These are phyloP conservation scores for Exophiala sp. DNA, from an alignment of 2,329 filamentous ascomycete genomes.

Conservation along the genomic window DNA sequence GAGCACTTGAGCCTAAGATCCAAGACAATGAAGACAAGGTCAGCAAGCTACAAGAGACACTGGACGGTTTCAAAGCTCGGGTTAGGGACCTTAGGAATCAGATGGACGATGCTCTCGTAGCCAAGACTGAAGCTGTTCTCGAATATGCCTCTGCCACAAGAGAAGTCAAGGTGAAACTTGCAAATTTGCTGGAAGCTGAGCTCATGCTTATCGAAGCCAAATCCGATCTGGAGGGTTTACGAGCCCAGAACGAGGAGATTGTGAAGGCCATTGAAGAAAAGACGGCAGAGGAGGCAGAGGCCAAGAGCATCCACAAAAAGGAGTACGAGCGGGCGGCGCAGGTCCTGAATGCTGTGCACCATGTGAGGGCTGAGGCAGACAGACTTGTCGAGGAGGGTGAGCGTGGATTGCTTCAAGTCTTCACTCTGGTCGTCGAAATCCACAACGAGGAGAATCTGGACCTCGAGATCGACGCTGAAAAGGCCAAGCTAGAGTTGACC, in stretches of 20 bases:
- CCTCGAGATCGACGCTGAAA: conserved; percentile 66
- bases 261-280: conserved; percentile 42
- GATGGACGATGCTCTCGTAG: conserved; percentile 51
- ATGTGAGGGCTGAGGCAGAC: conserved; percentile 31
- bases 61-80: conserved; percentile 41
- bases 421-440: conserved; percentile 35
- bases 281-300: conserved; percentile 28
- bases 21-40: conserved; percentile 44
- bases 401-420: conserved; percentile 10
- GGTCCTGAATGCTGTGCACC: conserved; percentile 19
- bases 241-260: conserved; percentile 58
- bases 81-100: conserved; percentile 50
- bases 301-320: conserved; percentile 6
- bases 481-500: conserved; percentile 70
- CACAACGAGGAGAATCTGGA: conserved; percentile 59
- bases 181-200: conserved; percentile 61
- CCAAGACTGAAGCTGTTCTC: conserved; percentile 52
- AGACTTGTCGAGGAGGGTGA: conserved; percentile 24
- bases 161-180: conserved; percentile 56
- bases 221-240: conserved; percentile 71
- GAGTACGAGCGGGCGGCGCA: conserved; percentile 22
- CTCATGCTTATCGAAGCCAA: conserved; percentile 69
- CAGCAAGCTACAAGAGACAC: conserved; percentile 37
- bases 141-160: conserved; percentile 56
- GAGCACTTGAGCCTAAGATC: conserved; percentile 32